Conservation (phyloP, 306 rosid genomes). For the Trifolium dubium region DNA sequence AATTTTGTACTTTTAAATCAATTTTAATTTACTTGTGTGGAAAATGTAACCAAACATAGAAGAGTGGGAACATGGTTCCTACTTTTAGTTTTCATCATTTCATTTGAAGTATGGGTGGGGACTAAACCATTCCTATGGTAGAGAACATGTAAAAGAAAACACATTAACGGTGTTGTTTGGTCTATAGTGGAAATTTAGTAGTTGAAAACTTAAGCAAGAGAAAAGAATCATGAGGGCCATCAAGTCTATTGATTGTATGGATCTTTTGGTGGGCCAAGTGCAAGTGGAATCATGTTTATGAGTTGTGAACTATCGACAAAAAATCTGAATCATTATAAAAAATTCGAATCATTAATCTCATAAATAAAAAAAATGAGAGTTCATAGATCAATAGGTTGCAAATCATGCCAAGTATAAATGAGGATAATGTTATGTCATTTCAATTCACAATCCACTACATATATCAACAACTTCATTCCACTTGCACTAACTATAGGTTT, state of each 20-base stretch:
- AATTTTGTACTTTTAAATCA: not conserved
- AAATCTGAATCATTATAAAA: not conserved
- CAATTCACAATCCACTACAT: conserved; percentile 31
- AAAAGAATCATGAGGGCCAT: conserved; percentile 41
- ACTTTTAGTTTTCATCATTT: conserved; percentile 13
- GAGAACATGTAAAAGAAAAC: not conserved
- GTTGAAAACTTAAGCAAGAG: conserved; percentile 24
- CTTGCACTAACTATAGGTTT: conserved; percentile 40
- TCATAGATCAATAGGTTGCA: conserved; percentile 21
- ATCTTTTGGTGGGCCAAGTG: conserved; percentile 38
- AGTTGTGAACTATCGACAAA: conserved; percentile 9
- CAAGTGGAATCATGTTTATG: conserved; percentile 19
- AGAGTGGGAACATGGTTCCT: not conserved
- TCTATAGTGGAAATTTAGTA: conserved; percentile 32
- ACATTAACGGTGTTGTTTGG: not conserved
- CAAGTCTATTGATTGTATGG: conserved; percentile 17
- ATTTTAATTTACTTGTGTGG: not conserved
- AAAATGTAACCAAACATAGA: not conserved
- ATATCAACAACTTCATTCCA: conserved; percentile 51
- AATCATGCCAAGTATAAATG: conserved; percentile 22
- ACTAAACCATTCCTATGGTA: not conserved
- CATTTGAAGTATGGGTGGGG: conserved; percentile 4
- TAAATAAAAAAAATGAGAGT: conserved; percentile 23
- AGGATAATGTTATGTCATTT: conserved; percentile 2
- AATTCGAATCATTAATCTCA: not conserved